A percentile compares a stretch with the other conserved stretches of the same genome.
Evolutionary conservation across 257 asterid genomes (phyloP).

Genomic region (Solanum stenotomum): DNA sequence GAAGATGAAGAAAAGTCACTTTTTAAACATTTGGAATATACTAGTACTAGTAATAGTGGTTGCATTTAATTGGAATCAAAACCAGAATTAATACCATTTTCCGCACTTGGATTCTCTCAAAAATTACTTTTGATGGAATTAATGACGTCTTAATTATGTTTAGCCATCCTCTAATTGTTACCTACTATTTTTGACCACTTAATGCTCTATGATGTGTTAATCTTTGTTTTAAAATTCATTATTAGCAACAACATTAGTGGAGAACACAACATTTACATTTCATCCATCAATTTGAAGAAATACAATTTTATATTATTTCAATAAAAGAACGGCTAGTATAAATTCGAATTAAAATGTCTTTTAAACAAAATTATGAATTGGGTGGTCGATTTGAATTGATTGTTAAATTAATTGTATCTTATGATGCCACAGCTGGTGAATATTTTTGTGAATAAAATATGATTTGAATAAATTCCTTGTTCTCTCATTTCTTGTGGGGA

Average conservation of each 20-base stretch:
- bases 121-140: not conserved
- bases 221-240: not conserved
- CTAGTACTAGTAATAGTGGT: not conserved
- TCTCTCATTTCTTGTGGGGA: not conserved
- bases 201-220: not conserved
- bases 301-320: not conserved
- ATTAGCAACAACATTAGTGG: not conserved
- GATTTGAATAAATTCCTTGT: not conserved
- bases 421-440: not conserved
- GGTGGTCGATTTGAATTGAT: not conserved
- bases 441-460: not conserved
- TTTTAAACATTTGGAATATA: not conserved
- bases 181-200: not conserved
- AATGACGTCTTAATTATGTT: not conserved
- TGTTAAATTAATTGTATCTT: not conserved
- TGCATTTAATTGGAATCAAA: not conserved
- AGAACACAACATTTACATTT: not conserved
- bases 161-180: not conserved
- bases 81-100: conserved; percentile 9
- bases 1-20: not conserved
- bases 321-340: not conserved
- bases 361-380: not conserved
- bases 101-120: not conserved
- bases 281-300: not conserved
- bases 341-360: not conserved